Percentiles rank a stretch among this genome's conserved stretches.
phyloP scores from a whole-genome alignment of 2,329 filamentous ascomycete species.

The Chrysosporium keratinophilum region DNA sequence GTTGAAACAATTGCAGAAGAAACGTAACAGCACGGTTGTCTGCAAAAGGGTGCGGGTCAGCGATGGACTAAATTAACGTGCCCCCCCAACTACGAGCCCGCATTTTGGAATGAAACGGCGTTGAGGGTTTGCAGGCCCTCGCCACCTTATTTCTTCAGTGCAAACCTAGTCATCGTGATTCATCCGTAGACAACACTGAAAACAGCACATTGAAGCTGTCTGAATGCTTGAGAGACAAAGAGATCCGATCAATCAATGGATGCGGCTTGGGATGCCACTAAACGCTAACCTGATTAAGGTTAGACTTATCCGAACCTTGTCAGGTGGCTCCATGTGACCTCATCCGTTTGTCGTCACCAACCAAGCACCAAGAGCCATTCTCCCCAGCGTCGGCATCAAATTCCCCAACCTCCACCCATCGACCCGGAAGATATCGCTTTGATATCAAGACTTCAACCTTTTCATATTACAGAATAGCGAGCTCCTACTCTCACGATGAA shows the following conservation, averaged over 20 bases:
- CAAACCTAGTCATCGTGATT: too few relatives aligned
- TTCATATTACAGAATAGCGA: not conserved
- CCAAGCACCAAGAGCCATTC: too few relatives aligned
- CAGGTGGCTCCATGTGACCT: not conserved
- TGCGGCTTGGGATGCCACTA: not conserved
- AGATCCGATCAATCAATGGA: not conserved
- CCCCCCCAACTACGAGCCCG: not conserved
- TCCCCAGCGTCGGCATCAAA: not conserved
- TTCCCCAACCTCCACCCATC: not conserved
- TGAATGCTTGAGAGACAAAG: too few relatives aligned
- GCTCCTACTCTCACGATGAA: constrained; percentile 29
- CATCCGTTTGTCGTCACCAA: not conserved
- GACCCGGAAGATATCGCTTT: not conserved
- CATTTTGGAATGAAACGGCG: not conserved
- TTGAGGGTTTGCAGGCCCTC: too few relatives aligned
- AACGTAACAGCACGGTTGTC: too few relatives aligned
- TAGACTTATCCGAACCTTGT: not conserved
- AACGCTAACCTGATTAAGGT: not conserved
- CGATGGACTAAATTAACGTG: not conserved
- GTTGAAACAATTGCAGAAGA: too few relatives aligned
- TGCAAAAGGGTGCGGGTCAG: too few relatives aligned
- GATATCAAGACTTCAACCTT: too few relatives aligned
- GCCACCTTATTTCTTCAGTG: too few relatives aligned
- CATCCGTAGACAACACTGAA: too few relatives aligned
- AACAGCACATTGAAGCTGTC: too few relatives aligned